Base-by-base conservation (phyloP, 306 rosid genomes). In the Lathyrus sativus region DNA sequence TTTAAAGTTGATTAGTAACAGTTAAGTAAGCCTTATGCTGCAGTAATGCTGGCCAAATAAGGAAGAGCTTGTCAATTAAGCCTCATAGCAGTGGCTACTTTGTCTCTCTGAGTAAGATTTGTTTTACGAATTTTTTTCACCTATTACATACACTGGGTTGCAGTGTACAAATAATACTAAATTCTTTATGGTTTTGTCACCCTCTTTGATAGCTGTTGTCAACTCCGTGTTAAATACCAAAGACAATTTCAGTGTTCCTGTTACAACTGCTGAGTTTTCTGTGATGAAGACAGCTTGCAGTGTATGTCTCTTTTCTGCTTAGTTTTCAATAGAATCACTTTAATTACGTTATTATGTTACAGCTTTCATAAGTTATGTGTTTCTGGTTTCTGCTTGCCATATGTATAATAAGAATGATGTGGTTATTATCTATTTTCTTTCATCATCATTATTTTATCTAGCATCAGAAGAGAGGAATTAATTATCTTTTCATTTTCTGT, bases 251-350 rank as follows among this genome's bases (percentile, higher is more conserved):
- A 63, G 71, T 38, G 88, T 92, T 78, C 96, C 96, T 41, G 77
- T 92, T 75, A 85, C 98, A 9, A 72, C 86, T 58, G 96, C 96
- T 26, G 98, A 92, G 78, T 86, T 86, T 74, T 68, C 88, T 42
- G 98, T 90, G 74, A 82, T 92, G 87, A 92, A 83, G 88, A 85
- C 96, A 60, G 96, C 96, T 77, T 92, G 96, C 86, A 92, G 85
- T 49, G 96, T 92, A 90, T 68, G 96, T 61, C 67, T 69, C 78
- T 62, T 62, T 50, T 72, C 60, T 62, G 46, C 72, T 68, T 72
- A 29, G 35, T 50, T 62, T 66, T 67, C 44, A 46, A 29, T 71
- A 42, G 37, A 11, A 22, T 58, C 31, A 42, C 3, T 6, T 33
- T 11, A 73, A 54, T 56, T 55, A 12, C 51, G 57, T 63, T 18